A percentile compares a stretch with the other conserved stretches of the same genome.
Conservation (phyloP, 2,329 filamentous ascomycete genomes). For the Stagonosporopsis vannaccii region DNA sequence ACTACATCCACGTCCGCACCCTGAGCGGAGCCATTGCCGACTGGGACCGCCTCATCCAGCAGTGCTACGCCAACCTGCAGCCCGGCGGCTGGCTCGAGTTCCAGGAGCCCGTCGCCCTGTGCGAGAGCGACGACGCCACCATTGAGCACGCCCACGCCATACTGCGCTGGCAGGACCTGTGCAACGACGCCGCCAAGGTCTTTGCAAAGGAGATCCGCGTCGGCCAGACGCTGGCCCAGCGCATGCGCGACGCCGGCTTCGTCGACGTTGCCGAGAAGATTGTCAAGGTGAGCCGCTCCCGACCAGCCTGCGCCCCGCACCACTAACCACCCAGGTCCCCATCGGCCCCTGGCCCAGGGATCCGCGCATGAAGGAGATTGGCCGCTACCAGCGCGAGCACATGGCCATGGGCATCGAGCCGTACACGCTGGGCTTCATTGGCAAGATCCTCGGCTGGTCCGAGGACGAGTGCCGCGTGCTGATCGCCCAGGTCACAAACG, state of each 20-base stretch:
- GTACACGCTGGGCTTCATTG: slow-evolving; percentile 46
- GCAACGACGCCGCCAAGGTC: slow-evolving; percentile 35
- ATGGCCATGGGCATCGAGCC: slow-evolving; percentile 47
- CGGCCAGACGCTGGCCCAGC: slow-evolving; percentile 33
- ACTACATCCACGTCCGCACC: slow-evolving; percentile 46
- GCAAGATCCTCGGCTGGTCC: slow-evolving; percentile 46
- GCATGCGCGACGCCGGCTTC: slow-evolving; percentile 42
- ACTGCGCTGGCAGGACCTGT: slow-evolving; percentile 38
- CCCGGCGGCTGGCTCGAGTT: slow-evolving; percentile 48
- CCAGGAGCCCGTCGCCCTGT: slow-evolving; percentile 45
- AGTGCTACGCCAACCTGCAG: slow-evolving; percentile 36
- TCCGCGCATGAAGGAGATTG: slow-evolving; percentile 59
- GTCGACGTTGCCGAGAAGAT: slow-evolving; percentile 44
- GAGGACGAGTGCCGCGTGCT: slow-evolving; percentile 45
- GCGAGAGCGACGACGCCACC: slow-evolving; percentile 43
- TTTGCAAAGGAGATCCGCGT: slow-evolving; percentile 40
- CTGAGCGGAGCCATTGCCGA: slow-evolving; percentile 42
- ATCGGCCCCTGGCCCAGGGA: slow-evolving; percentile 57
- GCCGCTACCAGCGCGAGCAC: slow-evolving; percentile 51
- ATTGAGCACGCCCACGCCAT: slow-evolving; percentile 34
- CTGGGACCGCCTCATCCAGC: slow-evolving; percentile 40
- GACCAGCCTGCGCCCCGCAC: neutral
- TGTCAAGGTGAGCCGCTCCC: slow-evolving; percentile 34
- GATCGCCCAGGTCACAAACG: slow-evolving; percentile 42
- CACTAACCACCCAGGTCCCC: slow-evolving; percentile 35